phyloP scores from a whole-genome alignment of 176 grass and related monocot genomes.

The Melocanna baccifera region DNA sequence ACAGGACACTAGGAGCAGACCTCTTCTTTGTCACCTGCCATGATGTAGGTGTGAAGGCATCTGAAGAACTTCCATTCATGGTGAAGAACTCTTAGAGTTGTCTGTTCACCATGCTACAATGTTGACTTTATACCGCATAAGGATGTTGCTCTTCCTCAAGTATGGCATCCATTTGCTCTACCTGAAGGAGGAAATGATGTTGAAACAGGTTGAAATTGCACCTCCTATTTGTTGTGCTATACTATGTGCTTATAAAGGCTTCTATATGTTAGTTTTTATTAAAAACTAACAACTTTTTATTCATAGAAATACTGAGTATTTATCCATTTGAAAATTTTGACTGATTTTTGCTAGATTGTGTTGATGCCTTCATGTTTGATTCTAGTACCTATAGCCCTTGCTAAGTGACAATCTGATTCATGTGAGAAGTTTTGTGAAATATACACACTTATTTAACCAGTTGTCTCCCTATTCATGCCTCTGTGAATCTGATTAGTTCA shows the following conservation, averaged over 20 bases:
- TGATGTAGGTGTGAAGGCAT: constrained; percentile 93
- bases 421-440: background rate
- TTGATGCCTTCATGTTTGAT: background rate
- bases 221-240: constrained; percentile 5
- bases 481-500: background rate
- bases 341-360: background rate
- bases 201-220: constrained; percentile 71
- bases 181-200: constrained; percentile 92
- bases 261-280: background rate
- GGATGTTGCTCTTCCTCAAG: constrained; percentile 92
- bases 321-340: background rate
- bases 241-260: background rate
- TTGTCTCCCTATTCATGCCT: background rate
- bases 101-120: constrained; percentile 92
- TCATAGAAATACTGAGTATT: background rate
- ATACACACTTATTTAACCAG: background rate
- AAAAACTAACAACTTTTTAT: too few relatives aligned
- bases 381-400: constrained; percentile 12
- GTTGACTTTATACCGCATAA: constrained; percentile 86
- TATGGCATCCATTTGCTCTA: constrained; percentile 92
- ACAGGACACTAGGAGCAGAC: constrained; percentile 87
- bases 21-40: constrained; percentile 96
- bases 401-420: background rate
- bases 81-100: constrained; percentile 86
- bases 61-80: constrained; percentile 75